phyloP scores from a whole-genome alignment of 2,329 filamentous ascomycete species.

The Calycina herbarum region DNA sequence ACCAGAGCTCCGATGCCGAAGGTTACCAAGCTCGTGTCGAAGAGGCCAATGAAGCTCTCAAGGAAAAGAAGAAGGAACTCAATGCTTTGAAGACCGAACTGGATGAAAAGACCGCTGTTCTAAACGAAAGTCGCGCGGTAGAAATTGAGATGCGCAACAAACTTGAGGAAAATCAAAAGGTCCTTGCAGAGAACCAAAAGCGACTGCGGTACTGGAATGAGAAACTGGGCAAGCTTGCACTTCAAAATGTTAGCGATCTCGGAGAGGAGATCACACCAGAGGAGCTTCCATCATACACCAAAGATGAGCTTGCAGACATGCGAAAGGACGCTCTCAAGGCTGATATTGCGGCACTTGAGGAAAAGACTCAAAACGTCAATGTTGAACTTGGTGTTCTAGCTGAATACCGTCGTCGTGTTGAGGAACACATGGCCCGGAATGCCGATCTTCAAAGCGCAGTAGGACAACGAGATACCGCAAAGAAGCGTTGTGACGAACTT shows the following conservation, averaged over 20 bases:
- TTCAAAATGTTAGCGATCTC: slow-evolving; percentile 79
- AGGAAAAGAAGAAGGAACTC: slow-evolving; percentile 78
- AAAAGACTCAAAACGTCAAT: slow-evolving; percentile 78
- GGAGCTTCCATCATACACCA: slow-evolving; percentile 76
- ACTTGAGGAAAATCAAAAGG: slow-evolving; percentile 93
- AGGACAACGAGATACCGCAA: slow-evolving; percentile 76
- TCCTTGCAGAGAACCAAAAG: slow-evolving; percentile 81
- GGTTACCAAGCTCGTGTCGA: slow-evolving; percentile 73
- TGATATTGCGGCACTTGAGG: slow-evolving; percentile 65
- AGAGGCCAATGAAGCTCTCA: slow-evolving; percentile 76
- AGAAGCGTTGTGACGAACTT: slow-evolving; percentile 90
- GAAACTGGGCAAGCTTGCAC: slow-evolving; percentile 77
- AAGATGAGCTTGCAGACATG: slow-evolving; percentile 66
- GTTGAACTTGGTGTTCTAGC: slow-evolving; percentile 87
- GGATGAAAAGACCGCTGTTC: slow-evolving; percentile 79
- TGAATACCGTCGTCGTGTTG: slow-evolving; percentile 83
- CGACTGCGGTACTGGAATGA: slow-evolving; percentile 84
- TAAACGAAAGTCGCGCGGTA: slow-evolving; percentile 83
- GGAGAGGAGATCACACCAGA: slow-evolving; percentile 54
- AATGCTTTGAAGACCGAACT: slow-evolving; percentile 78
- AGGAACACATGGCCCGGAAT: slow-evolving; percentile 79
- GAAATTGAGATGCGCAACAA: slow-evolving; percentile 99
- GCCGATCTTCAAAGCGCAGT: slow-evolving; percentile 81
- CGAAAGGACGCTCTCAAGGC: slow-evolving; percentile 64
- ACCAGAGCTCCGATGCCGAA: slow-evolving; percentile 74